A percentile compares a stretch with the other conserved stretches of the same genome.
phyloP scores from a whole-genome alignment of 208 protist genomes.

The Leptomonas seymouri region DNA sequence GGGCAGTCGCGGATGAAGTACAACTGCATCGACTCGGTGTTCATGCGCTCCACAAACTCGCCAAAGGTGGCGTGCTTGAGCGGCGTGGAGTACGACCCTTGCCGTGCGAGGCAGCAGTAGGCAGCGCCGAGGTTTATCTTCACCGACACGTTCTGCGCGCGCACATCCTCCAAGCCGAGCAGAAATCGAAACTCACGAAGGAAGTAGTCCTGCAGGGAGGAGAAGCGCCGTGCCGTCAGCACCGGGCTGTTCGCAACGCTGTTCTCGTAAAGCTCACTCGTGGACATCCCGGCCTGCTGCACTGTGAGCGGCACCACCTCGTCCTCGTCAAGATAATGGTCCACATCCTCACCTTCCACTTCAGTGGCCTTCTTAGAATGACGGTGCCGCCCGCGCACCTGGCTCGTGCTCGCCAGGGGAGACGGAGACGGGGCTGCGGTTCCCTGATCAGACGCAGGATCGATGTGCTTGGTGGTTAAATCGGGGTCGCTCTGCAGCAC shows the following conservation, averaged over 20 bases:
- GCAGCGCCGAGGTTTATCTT: constrained; percentile 78
- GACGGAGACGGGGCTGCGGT: not conserved
- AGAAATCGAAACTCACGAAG: constrained; percentile 70
- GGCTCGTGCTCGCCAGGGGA: not conserved
- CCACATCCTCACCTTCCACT: constrained; percentile 40
- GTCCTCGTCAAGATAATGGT: constrained; percentile 48
- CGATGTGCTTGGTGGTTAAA: not conserved
- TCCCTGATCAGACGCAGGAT: not conserved
- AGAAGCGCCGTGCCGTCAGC: constrained; percentile 69
- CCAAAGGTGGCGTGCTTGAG: constrained; percentile 81
- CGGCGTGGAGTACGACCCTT: constrained; percentile 77
- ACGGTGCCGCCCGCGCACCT: constrained; percentile 5
- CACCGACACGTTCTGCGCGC: constrained; percentile 73
- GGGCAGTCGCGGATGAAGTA: constrained; percentile 88
- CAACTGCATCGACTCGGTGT: constrained; percentile 86
- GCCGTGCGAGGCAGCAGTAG: constrained; percentile 81
- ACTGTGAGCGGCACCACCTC: constrained; percentile 58
- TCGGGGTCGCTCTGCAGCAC: not conserved
- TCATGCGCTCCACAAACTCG: constrained; percentile 87
- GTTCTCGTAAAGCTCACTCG: constrained; percentile 33
- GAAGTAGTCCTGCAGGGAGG: constrained; percentile 74
- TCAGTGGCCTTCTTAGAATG: constrained; percentile 13
- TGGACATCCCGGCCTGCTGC: constrained; percentile 33
- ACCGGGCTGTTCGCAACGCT: constrained; percentile 74
- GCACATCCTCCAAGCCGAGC: constrained; percentile 74